Percentiles rank a stretch among this genome's conserved stretches.
phyloP scores from a whole-genome alignment of 2,329 filamentous ascomycete species.

The Fulvia fulva region DNA sequence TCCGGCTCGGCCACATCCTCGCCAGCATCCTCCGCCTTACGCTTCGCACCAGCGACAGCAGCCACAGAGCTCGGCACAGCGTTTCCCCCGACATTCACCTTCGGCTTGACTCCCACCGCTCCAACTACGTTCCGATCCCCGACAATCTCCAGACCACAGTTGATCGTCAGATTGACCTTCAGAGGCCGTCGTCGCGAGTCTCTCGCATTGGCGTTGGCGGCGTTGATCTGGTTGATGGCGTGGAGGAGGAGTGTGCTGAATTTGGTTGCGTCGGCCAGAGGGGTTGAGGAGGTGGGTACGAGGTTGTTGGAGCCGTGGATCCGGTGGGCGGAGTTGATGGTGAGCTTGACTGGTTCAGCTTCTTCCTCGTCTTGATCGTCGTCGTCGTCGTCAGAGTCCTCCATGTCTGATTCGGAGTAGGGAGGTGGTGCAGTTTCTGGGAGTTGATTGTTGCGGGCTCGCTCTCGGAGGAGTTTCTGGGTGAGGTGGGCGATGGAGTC shows the following conservation, averaged over 20 bases:
- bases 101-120: constrained; percentile 27
- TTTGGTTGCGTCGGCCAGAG: constrained; percentile 38
- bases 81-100: neutral
- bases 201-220: constrained; percentile 18
- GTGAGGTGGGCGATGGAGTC: constrained; percentile 23
- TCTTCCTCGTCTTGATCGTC: constrained; percentile 21
- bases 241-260: constrained; percentile 46
- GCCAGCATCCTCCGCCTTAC: constrained; percentile 27
- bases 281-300: constrained; percentile 39
- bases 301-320: constrained; percentile 50
- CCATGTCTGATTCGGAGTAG: constrained; percentile 16
- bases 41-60: constrained; percentile 28
- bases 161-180: constrained; percentile 43
- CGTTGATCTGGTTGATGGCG: constrained; percentile 41
- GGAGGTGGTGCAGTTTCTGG: constrained; percentile 22
- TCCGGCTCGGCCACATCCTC: constrained; percentile 10
- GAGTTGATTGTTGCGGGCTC: constrained; percentile 17
- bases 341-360: constrained; percentile 42
- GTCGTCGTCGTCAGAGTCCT: constrained; percentile 19
- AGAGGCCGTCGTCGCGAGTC: constrained; percentile 43
- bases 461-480: constrained; percentile 24
- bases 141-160: constrained; percentile 32
- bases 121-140: constrained; percentile 33
- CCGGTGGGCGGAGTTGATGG: constrained; percentile 48
- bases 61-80: neutral